Conservation (phyloP, 73 alveolate species). For the Chromera velia region DNA sequence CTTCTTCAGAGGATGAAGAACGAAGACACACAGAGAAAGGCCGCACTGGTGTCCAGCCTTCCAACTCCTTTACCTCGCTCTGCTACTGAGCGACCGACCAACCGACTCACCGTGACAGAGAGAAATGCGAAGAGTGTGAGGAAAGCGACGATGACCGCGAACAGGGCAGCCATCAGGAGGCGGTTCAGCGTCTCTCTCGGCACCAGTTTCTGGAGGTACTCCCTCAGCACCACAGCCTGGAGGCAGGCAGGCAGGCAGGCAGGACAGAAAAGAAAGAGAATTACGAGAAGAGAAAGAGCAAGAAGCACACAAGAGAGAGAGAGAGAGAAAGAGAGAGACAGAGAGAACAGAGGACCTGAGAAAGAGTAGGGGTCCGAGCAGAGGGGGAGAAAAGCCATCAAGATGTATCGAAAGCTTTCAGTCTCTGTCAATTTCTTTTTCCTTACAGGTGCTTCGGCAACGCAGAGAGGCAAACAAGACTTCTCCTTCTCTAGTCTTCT, state of each 20-base stretch:
- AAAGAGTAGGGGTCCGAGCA: no score
- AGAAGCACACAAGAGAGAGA: no score
- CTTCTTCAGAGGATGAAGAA: no score
- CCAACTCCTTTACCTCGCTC: background rate
- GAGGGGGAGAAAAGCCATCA: background rate
- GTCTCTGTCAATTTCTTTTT: background rate
- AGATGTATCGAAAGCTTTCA: background rate
- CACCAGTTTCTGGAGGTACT: conserved; percentile 30
- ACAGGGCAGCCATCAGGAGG: conserved; percentile 52
- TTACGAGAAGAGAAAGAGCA: no score
- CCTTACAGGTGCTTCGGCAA: no score
- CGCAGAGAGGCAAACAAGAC: no score
- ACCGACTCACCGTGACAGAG: background rate
- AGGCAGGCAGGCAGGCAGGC: no score
- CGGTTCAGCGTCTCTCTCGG: conserved; percentile 56
- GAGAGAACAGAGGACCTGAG: no score
- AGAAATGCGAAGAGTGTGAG: conserved; percentile 39
- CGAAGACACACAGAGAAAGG: background rate
- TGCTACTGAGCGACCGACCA: no score
- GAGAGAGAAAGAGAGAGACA: no score
- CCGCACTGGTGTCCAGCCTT: background rate
- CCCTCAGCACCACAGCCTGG: background rate
- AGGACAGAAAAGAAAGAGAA: no score
- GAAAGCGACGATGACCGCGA: conserved; percentile 56
- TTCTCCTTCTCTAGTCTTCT: no score